Evolutionary conservation across 2,329 filamentous ascomycete species (phyloP).

Genomic region (Drechslerella coelobrocha): DNA sequence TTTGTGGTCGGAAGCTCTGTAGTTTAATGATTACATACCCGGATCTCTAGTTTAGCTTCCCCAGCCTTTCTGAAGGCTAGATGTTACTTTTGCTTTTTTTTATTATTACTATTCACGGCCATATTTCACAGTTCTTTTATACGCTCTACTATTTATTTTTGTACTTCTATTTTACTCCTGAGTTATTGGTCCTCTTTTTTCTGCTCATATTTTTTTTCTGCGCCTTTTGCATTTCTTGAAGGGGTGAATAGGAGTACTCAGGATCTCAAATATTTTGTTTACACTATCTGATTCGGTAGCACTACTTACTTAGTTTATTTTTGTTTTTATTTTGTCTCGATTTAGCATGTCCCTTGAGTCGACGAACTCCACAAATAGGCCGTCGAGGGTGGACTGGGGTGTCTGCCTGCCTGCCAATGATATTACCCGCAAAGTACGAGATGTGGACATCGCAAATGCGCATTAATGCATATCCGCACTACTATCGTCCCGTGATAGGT

Average conservation of each 20-base stretch:
- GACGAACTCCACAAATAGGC: background rate
- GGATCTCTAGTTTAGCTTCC: conserved; percentile 2
- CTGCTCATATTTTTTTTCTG: conserved; percentile 18
- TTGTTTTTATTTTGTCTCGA: conserved; percentile 16
- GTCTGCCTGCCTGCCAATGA: no score
- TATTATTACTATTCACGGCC: conserved; percentile 6
- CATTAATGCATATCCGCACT: no score
- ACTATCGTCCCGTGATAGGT: no score
- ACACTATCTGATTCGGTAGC: conserved; percentile 20
- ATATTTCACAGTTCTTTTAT: no score
- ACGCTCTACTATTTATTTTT: no score
- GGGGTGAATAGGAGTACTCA: conserved; percentile 28
- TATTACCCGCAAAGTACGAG: no score
- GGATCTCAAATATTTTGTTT: conserved; percentile 15
- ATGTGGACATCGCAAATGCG: no score
- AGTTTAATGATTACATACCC: conserved; percentile 35
- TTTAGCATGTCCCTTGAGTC: conserved; percentile 21
- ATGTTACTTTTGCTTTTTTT: conserved; percentile 3
- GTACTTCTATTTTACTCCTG: conserved; percentile 28
- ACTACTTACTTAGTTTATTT: conserved; percentile 13
- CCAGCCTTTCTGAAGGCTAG: background rate
- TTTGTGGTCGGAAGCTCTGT: conserved; percentile 12
- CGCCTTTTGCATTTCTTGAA: conserved; percentile 16
- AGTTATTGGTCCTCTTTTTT: conserved; percentile 5
- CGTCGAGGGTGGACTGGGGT: no score